Percentiles rank a stretch among this genome's conserved stretches.
Conservation (phyloP, 2,329 filamentous ascomycete genomes). For the Botrytis tulipae region DNA sequence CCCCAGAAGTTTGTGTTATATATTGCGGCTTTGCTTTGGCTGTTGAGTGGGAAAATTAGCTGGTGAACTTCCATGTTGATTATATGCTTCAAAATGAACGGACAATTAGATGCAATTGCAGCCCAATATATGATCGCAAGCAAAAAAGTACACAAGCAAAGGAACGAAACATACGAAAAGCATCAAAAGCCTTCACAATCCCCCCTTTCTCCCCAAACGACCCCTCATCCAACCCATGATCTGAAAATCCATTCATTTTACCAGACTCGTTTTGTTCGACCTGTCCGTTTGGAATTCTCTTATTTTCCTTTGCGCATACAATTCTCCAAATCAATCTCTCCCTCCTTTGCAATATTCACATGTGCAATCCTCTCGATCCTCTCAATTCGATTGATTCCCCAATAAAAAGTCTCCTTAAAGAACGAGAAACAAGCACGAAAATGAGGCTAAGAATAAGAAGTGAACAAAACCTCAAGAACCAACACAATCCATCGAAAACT, state of each 20-base stretch:
- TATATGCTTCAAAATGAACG: not conserved
- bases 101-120: not conserved
- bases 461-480: not conserved
- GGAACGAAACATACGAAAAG: constrained; percentile 73
- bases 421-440: not conserved
- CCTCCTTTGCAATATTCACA: not conserved
- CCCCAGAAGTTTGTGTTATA: constrained; percentile 76
- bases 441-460: not conserved
- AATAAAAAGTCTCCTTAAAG: not conserved
- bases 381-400: not conserved
- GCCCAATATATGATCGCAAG: not conserved
- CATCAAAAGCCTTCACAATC: constrained; percentile 86
- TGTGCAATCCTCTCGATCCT: not conserved
- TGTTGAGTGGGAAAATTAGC: constrained; percentile 41
- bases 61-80: not conserved
- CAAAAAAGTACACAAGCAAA: not conserved
- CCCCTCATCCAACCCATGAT: constrained; percentile 71
- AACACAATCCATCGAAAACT: not conserved
- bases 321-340: not conserved
- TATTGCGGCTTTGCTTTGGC: constrained; percentile 97
- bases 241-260: constrained; percentile 72
- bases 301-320: not conserved
- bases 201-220: constrained; percentile 72
- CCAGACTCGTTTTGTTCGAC: not conserved
- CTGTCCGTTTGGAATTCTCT: not conserved